Conservation (phyloP, 169 alveolate genomes). For the Eimeria necatrix region DNA sequence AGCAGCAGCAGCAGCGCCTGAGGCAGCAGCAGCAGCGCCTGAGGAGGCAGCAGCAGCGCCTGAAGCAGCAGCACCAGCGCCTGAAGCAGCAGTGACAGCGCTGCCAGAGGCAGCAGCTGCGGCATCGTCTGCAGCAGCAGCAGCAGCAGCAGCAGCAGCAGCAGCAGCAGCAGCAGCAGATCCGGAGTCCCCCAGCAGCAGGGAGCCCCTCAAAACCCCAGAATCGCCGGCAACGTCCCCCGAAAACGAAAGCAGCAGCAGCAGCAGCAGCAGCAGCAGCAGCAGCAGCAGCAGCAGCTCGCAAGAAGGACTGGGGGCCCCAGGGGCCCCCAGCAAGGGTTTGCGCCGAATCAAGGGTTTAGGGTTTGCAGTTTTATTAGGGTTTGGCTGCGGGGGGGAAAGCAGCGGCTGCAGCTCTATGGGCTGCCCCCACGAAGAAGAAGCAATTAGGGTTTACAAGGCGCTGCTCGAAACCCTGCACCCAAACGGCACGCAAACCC, state of each 20-base stretch:
- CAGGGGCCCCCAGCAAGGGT: not conserved
- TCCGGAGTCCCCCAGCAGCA: no score
- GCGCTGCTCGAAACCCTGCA: not conserved
- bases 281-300: not conserved
- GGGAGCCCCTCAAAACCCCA: no score
- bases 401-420: not conserved
- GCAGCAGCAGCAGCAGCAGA: slow-evolving; percentile 7
- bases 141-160: slow-evolving; percentile 13
- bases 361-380: not conserved
- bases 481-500: slow-evolving; percentile 33
- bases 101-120: no score
- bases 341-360: not conserved
- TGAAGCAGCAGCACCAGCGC: no score
- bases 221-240: no score
- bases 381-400: slow-evolving; percentile 8
- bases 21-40: no score
- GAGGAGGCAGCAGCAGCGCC: no score
- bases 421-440: slow-evolving; percentile 26
- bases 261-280: slow-evolving; percentile 46
- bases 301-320: not conserved
- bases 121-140: not conserved
- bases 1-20: slow-evolving; percentile 23
- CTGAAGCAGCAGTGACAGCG: no score
- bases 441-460: not conserved
- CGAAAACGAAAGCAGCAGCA: no score